phyloP scores from a whole-genome alignment of 176 grass and related monocot genomes.

The Dactylis glomerata region DNA sequence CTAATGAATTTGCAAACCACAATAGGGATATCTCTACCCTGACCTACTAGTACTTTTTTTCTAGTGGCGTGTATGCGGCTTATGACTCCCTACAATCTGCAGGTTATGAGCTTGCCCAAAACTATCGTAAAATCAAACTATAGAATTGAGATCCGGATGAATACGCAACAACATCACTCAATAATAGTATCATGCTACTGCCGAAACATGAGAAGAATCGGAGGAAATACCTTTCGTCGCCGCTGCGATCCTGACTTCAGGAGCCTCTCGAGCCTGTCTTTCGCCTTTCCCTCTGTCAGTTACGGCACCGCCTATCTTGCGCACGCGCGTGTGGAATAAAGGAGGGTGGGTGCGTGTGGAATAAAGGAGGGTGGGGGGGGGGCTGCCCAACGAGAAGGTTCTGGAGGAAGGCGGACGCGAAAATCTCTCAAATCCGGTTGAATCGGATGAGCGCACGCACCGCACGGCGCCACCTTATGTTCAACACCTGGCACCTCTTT shows the following conservation, averaged over 20 bases:
- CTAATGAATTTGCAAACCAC: neutral
- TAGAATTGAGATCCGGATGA: neutral
- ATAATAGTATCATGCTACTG: neutral
- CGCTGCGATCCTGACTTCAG: neutral
- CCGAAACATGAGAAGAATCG: neutral
- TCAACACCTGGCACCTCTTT: conserved; percentile 27
- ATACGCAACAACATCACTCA: neutral
- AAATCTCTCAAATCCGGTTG: conserved; percentile 41
- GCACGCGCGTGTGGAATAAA: conserved; percentile 19
- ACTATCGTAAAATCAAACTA: neutral
- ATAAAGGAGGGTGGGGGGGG: conserved; percentile 30
- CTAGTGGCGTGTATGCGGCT: neutral
- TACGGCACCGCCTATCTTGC: too few species aligned
- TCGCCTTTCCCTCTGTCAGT: neutral
- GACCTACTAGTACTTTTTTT: neutral
- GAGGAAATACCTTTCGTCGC: conserved; percentile 20
- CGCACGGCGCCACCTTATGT: neutral
- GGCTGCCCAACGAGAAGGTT: conserved; percentile 38
- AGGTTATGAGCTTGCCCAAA: neutral
- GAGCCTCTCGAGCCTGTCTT: conserved; percentile 9
- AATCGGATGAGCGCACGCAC: conserved; percentile 8
- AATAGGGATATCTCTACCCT: neutral
- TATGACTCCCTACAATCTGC: neutral
- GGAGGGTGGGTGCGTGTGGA: neutral
- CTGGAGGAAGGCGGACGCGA: conserved; percentile 47